Base-by-base conservation (phyloP, 345 rosid species). In the Barbarea vulgaris region DNA sequence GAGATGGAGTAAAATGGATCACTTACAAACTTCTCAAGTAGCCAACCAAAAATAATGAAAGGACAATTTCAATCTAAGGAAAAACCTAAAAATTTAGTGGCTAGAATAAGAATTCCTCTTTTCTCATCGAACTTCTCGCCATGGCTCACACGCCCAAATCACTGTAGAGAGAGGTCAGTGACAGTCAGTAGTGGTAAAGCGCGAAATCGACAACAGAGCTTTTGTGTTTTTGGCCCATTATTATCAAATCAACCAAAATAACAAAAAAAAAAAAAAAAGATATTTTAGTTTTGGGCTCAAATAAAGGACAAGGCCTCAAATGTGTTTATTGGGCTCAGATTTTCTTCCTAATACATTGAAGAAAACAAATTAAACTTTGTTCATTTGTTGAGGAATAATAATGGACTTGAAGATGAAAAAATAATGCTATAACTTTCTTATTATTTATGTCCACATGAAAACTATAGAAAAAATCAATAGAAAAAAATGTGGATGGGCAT, bases 51-150 rank as follows among this genome's bases (percentile, higher is more conserved):
- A 28, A 28, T 7, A 28, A 5, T n/a, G 11, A 21, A 15, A 15
- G 10, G 41, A 25, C n/a, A 31, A 7, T 27, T 6, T 14, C 2
- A 48, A 31, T 5, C 3, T n/a, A n/a, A 9, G 51, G 34, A n/a
- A 18, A 24, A 39, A 18, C 8, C 53, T 41, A 4, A 17, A 25
- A 25, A 9, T 24, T 12, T 8, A 41, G 28, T 63, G 64, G 64
- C 50, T 56, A 18, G 17, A 31, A 46, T 17, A 3, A 9, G 24
- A 36, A 25, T 6, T 58, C 0, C 0, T 13, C n/a, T 66, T 3
- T 0, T 47, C 59, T 65, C 72, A 66, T 74, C 53, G 72, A 33
- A 63, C n/a, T 11, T 34, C 42, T 22, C 72, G 72, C 59, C 66
- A 65, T 44, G 55, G 65, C 57, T 65, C 58, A 7, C 21, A 42